Evolutionary conservation across 164 flowering plant species (phyloP), one percentile per base, ranked within the genome.

Genomic region (Saururus chinensis): DNA sequence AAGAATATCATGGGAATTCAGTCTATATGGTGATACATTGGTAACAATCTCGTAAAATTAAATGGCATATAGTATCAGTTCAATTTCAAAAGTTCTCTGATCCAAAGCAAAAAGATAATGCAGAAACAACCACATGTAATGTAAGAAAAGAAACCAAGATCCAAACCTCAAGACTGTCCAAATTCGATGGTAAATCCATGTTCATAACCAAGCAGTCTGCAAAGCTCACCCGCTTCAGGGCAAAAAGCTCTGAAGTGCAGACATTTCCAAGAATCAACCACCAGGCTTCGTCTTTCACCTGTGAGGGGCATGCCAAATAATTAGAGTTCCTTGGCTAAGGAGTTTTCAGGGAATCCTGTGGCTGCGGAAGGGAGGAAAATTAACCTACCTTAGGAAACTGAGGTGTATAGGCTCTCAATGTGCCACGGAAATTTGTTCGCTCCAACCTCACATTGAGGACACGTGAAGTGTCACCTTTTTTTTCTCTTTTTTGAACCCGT

Each of bases 231-330:
- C 97, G 82, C 80, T 86, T 93, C 70, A 89, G 57, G 58, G 89
- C 83, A 80, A 78, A 79, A 22, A 93, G 67, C 69, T 93, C 96
- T 41, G 89, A 84, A 48, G 89, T 82, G 13, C 74, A 62, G 41
- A 80, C 73, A 66, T 89, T 89, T 42, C 95, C 89, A 59, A 93
- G 87, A 60, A 89, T 76, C 77, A 93, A 68, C 98, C 98, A 89
- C 97, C 97, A 93, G 49, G 92, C 97, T 78, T 92, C 98, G 49
- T 86, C 87, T 85, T 92, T 92, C 35, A 86, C 69, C 98, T 92
- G 82, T 55, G 23, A 17, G 40, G 22, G 70, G 59, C 42, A 24
- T 40, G 4, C 57, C 49, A 45, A 12, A 2, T 30, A 30, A 30
- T 30, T 30, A 30, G 24, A 24, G 37, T 24, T 24, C 30, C 25